Conservation (phyloP, 345 rosid genomes). For the Populus deltoides region DNA sequence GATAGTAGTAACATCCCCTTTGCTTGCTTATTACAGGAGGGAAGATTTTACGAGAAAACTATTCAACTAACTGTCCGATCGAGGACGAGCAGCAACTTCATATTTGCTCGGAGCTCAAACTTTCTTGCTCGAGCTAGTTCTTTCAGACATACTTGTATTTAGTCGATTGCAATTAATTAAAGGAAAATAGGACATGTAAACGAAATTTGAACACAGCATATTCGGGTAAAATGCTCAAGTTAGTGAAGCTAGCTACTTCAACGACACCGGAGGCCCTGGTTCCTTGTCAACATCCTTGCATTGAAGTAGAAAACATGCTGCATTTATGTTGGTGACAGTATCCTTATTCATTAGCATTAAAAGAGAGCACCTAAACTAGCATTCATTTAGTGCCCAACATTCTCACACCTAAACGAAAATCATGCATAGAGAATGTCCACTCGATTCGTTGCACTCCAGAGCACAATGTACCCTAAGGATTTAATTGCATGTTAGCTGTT, state of each 20-base stretch:
- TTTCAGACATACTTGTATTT: not conserved
- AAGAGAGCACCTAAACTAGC: not conserved
- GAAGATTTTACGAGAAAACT: not conserved
- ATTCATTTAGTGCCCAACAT: slow-evolving; percentile 3
- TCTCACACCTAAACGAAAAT: not conserved
- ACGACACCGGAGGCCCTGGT: not conserved
- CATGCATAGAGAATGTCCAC: not conserved
- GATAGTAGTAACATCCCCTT: no score
- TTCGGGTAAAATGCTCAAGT: slow-evolving; percentile 20
- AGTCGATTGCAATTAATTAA: not conserved
- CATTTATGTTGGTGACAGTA: not conserved
- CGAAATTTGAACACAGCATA: slow-evolving; percentile 8
- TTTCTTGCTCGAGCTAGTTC: not conserved
- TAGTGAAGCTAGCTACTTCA: not conserved
- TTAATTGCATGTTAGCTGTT: slow-evolving; percentile 4
- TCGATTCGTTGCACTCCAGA: not conserved
- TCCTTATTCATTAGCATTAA: not conserved
- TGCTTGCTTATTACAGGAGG: no score
- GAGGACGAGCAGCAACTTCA: not conserved
- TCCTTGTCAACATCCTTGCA: not conserved
- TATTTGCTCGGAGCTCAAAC: not conserved
- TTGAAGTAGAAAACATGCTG: not conserved
- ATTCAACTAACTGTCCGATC: no score
- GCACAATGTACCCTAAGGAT: not conserved
- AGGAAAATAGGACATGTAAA: not conserved